phyloP scores from a whole-genome alignment of 352 stramenopile genomes.

The Phytopythium cucurbitacearum region DNA sequence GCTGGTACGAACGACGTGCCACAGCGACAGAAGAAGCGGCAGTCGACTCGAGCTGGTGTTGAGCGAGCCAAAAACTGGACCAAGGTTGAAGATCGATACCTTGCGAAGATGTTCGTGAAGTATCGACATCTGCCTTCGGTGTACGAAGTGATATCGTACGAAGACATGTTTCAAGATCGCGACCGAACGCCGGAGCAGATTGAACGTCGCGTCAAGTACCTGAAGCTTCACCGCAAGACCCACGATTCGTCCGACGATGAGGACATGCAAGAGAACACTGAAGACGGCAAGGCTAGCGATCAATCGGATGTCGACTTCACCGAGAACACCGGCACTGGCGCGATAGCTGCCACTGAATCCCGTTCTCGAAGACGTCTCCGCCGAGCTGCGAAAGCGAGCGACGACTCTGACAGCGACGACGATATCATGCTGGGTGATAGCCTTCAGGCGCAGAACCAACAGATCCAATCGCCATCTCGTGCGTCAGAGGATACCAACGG shows the following conservation, averaged over 20 bases:
- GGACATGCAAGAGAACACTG: constrained; percentile 30
- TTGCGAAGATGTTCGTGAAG: constrained; percentile 75
- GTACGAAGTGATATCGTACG: constrained; percentile 86
- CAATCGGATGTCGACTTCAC: neutral
- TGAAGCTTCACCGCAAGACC: constrained; percentile 73
- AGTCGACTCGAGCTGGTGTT: constrained; percentile 23
- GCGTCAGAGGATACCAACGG: no score
- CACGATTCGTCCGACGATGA: constrained; percentile 67
- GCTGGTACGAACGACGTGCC: neutral
- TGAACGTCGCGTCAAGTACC: constrained; percentile 74
- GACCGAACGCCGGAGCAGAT: constrained; percentile 83
- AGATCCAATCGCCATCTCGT: no score
- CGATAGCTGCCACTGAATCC: neutral
- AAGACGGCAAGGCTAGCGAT: constrained; percentile 13
- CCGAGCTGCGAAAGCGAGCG: constrained; percentile 33
- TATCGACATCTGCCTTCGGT: constrained; percentile 79
- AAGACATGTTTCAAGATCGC: constrained; percentile 88
- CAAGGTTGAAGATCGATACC: constrained; percentile 75
- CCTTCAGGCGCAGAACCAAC: neutral
- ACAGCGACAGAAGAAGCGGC: constrained; percentile 17
- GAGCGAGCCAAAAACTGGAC: constrained; percentile 80
- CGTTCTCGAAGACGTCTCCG: constrained; percentile 40
- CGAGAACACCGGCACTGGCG: constrained; percentile 6
- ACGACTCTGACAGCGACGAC: constrained; percentile 39
- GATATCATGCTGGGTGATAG: constrained; percentile 25